phyloP scores from a whole-genome alignment of 192 early-diverging fungal genomes.

The Coemansia sp. region DNA sequence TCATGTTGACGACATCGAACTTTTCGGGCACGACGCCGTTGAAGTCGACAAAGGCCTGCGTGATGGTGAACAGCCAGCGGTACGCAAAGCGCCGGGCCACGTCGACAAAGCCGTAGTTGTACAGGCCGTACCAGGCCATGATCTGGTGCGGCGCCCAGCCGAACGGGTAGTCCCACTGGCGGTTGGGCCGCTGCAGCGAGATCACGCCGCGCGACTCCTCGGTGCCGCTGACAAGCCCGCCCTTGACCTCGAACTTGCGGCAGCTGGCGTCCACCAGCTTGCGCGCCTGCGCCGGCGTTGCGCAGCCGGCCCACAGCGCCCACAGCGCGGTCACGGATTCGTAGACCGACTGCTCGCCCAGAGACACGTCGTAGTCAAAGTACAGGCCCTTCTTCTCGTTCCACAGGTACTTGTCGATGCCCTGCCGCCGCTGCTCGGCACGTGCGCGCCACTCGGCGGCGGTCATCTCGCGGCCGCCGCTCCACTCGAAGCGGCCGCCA shows the following conservation, averaged over 20 bases:
- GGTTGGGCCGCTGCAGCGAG: slow-evolving; percentile 79
- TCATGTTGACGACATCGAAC: slow-evolving; percentile 90
- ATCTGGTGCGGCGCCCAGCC: slow-evolving; percentile 99
- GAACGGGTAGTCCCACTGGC: slow-evolving; percentile 94
- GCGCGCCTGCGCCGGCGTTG: slow-evolving; percentile 72
- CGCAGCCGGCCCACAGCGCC: slow-evolving; percentile 90
- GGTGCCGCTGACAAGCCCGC: slow-evolving; percentile 91
- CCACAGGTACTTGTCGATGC: slow-evolving; percentile 84
- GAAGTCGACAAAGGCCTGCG: slow-evolving; percentile 93
- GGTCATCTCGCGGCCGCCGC: slow-evolving; percentile 50
- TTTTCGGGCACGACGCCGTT: slow-evolving; percentile 98
- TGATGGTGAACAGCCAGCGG: slow-evolving; percentile 94
- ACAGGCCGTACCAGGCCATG: slow-evolving; percentile 89
- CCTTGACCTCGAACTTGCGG: slow-evolving; percentile 82
- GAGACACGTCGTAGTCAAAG: slow-evolving; percentile 87
- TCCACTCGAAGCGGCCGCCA: slow-evolving; percentile 54
- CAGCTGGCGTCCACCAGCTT: slow-evolving; percentile 68
- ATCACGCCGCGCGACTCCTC: slow-evolving; percentile 84
- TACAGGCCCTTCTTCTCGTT: slow-evolving; percentile 74
- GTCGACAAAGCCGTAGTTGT: slow-evolving; percentile 74
- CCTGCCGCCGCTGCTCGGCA: slow-evolving; percentile 60
- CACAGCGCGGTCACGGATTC: slow-evolving; percentile 88
- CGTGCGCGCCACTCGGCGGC: slow-evolving; percentile 65
- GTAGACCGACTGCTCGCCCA: slow-evolving; percentile 68
- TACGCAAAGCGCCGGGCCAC: slow-evolving; percentile 81